Evolutionary conservation across 306 rosid genomes (phyloP).

Genomic region (Nissolia schottii): DNA sequence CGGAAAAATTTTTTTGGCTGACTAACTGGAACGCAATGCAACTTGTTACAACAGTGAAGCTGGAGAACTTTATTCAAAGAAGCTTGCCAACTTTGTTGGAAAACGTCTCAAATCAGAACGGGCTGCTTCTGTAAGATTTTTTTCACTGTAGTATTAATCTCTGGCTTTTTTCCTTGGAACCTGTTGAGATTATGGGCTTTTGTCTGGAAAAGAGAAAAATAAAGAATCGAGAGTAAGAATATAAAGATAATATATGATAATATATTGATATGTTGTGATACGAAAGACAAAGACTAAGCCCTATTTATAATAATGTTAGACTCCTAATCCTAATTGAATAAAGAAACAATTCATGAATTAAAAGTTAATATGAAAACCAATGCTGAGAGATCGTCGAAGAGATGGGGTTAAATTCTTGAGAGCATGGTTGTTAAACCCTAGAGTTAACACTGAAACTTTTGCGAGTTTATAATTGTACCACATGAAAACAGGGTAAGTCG

Average conservation of each 20-base stretch:
- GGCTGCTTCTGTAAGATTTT: slow-evolving; percentile 90
- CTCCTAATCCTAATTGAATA: background rate
- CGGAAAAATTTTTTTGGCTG: background rate
- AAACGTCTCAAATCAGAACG: slow-evolving; percentile 95
- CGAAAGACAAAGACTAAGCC: background rate
- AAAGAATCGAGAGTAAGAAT: background rate
- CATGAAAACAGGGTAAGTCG: too few relatives aligned
- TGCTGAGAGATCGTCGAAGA: background rate
- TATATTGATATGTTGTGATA: background rate
- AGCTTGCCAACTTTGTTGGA: slow-evolving; percentile 82
- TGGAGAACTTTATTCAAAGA: slow-evolving; percentile 81
- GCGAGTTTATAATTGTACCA: too few relatives aligned
- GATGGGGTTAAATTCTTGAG: too few relatives aligned
- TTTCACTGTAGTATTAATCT: slow-evolving; percentile 20
- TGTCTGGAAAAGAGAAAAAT: too few relatives aligned
- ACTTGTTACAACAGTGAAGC: slow-evolving; percentile 58
- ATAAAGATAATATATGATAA: background rate
- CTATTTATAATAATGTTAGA: background rate
- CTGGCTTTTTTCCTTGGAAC: slow-evolving; percentile 13
- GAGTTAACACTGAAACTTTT: too few relatives aligned
- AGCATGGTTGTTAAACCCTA: too few relatives aligned
- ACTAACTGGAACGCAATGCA: slow-evolving; percentile 14
- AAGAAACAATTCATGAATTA: background rate
- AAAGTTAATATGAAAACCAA: background rate
- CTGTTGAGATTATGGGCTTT: background rate